These are phyloP conservation scores for Gynostemma pentaphyllum DNA, from an alignment of 306 rosid genomes.

Conservation along the genomic window DNA sequence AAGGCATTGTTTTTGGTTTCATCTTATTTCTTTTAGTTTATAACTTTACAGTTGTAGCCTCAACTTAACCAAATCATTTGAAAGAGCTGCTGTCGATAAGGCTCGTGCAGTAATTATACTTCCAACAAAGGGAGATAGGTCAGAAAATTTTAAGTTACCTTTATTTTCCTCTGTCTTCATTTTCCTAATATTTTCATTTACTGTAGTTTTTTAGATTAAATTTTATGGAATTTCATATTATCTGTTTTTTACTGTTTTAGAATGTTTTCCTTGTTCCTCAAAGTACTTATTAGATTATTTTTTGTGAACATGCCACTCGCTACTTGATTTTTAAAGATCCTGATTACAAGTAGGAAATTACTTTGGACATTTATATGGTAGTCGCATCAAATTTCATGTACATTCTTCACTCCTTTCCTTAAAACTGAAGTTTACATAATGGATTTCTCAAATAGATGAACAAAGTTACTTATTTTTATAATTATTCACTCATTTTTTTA, in stretches of 20 bases:
- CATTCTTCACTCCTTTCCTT: too few relatives aligned
- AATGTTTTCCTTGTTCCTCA: not conserved
- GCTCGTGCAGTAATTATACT: slow-evolving; percentile 90
- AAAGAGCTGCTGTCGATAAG: slow-evolving; percentile 86
- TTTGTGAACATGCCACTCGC: not conserved
- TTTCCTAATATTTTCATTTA: not conserved
- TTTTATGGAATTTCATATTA: not conserved
- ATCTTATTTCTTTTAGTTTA: slow-evolving; percentile 23
- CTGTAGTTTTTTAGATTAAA: not conserved
- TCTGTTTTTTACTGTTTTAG: not conserved
- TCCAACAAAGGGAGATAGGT: slow-evolving; percentile 87
- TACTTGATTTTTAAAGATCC: too few relatives aligned
- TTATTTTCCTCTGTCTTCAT: not conserved
- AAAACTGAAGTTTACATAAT: too few relatives aligned
- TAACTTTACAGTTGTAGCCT: slow-evolving; percentile 75
- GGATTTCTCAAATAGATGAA: too few relatives aligned
- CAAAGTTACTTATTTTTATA: too few relatives aligned
- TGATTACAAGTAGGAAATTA: too few relatives aligned
- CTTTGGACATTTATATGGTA: too few relatives aligned
- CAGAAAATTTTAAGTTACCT: slow-evolving; percentile 24
- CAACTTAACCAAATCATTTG: slow-evolving; percentile 73
- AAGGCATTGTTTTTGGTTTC: slow-evolving; percentile 8
- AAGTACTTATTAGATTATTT: not conserved
- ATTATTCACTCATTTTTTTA: too few relatives aligned
- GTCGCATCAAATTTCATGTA: too few relatives aligned